These are phyloP conservation scores for Triglochin maritima DNA, from an alignment of 106 monocot genomes.

Conservation along the genomic window DNA sequence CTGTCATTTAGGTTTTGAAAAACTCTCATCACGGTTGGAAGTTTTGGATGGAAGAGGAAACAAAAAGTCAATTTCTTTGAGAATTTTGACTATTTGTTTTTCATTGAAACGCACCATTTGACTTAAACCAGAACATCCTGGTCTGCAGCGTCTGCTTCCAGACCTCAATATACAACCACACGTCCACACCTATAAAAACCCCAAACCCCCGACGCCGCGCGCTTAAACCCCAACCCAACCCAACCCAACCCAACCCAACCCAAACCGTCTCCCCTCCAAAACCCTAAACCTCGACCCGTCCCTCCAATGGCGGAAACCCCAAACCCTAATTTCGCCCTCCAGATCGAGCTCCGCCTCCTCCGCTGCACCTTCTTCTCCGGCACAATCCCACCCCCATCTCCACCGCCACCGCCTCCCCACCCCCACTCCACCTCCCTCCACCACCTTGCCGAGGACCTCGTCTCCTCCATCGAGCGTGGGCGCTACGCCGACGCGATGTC, in stretches of 20 bases:
- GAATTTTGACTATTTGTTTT: too few species aligned
- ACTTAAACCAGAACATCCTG: too few species aligned
- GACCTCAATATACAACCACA: too few species aligned
- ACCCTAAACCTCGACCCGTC: not conserved
- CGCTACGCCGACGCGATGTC: constrained; percentile 47
- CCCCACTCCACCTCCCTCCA: constrained; percentile 5
- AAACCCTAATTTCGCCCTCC: constrained; percentile 18
- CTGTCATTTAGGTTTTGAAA: too few species aligned
- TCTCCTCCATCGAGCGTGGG: constrained; percentile 58
- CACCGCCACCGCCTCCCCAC: not conserved
- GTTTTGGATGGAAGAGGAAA: too few species aligned
- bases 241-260: not conserved
- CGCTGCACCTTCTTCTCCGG: constrained; percentile 49
- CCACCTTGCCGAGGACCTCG: constrained; percentile 24
- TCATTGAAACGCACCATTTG: too few species aligned
- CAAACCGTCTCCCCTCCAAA: not conserved
- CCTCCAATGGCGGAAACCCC: constrained; percentile 4
- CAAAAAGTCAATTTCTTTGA: too few species aligned
- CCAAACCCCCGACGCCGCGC: not conserved
- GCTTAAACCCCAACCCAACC: not conserved
- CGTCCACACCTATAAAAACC: too few species aligned
- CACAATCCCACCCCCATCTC: constrained; percentile 1
- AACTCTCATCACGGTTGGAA: too few species aligned
- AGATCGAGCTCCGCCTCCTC: constrained; percentile 85
- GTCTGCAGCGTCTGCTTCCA: too few species aligned